These are phyloP conservation scores for Apophysomyces elegans DNA, from an alignment of 371 early-diverging fungal species.

Conservation along the genomic window DNA sequence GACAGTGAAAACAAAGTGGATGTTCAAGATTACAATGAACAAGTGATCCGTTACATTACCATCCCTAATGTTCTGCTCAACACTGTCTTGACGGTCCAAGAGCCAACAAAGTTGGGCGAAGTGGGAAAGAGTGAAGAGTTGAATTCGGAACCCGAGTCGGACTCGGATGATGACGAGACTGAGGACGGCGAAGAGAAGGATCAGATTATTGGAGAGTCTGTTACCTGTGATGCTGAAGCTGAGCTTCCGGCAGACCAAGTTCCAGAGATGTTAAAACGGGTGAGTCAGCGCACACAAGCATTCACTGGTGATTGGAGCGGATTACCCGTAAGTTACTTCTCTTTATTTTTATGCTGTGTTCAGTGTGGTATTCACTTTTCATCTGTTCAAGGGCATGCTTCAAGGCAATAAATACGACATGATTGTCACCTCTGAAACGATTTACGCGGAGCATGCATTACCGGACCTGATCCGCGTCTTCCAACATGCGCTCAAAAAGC, in stretches of 20 bases:
- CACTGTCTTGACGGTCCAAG: constrained; percentile 51
- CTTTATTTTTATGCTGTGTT: neutral
- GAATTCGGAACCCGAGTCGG: constrained; percentile 8
- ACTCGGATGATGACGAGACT: constrained; percentile 38
- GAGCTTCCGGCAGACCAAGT: constrained; percentile 50
- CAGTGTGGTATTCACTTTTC: neutral
- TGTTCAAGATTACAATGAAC: constrained; percentile 92
- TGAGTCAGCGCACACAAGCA: constrained; percentile 55
- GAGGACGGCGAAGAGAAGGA: constrained; percentile 61
- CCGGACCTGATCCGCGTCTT: constrained; percentile 66
- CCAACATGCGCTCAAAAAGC: constrained; percentile 63
- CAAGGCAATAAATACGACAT: constrained; percentile 73
- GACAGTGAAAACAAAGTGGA: constrained; percentile 66
- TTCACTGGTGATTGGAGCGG: constrained; percentile 79
- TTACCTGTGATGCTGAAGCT: constrained; percentile 53
- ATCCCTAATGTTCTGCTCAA: constrained; percentile 90
- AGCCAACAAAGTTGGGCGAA: constrained; percentile 26
- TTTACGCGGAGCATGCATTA: constrained; percentile 78
- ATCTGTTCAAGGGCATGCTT: neutral
- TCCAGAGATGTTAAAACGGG: constrained; percentile 41
- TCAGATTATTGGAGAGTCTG: constrained; percentile 45
- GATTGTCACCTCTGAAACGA: constrained; percentile 92
- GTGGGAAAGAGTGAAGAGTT: constrained; percentile 26
- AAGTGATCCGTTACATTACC: constrained; percentile 86
- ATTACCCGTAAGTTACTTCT: constrained; percentile 36